Evolutionary conservation across 306 rosid genomes (phyloP).

Genomic region (Vachellia pachyceras): DNA sequence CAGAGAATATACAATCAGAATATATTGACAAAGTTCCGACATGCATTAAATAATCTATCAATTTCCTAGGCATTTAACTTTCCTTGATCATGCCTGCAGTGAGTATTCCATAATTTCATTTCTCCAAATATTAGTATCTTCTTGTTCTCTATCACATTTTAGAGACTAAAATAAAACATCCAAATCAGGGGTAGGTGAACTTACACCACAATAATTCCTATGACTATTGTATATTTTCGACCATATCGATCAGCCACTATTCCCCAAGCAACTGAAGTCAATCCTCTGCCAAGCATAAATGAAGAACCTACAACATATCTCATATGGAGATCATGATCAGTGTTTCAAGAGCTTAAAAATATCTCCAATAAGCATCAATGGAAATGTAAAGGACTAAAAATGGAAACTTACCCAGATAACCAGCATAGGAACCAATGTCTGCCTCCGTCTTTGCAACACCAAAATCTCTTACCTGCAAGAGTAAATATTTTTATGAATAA

Average conservation of each 20-base stretch:
- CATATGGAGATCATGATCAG: not conserved
- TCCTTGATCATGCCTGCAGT: not conserved
- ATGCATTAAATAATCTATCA: not conserved
- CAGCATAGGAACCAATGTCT: constrained; percentile 84
- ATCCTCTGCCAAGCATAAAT: constrained; percentile 79
- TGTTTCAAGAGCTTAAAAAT: not conserved
- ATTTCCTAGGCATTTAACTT: not conserved
- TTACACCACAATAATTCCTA: constrained; percentile 64
- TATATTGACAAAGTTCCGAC: not conserved
- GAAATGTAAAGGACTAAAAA: constrained; percentile 8
- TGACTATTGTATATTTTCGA: constrained; percentile 72
- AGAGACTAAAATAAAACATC: constrained; percentile 9
- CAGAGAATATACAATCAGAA: too few relatives aligned
- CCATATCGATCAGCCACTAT: constrained; percentile 83
- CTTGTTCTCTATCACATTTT: not conserved
- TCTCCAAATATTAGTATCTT: not conserved
- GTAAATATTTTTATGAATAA: not conserved
- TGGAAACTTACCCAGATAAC: constrained; percentile 67
- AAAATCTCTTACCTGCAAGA: constrained; percentile 75
- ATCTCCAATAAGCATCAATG: too few relatives aligned
- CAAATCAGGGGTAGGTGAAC: constrained; percentile 28
- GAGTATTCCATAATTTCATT: not conserved
- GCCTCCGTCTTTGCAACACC: constrained; percentile 75
- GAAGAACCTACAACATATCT: constrained; percentile 63
- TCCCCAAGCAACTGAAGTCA: constrained; percentile 84